These are phyloP conservation scores for Ceratobasidium sp. DNA, from an alignment of 1,284 basidiomycete genomes.

Conservation along the genomic window DNA sequence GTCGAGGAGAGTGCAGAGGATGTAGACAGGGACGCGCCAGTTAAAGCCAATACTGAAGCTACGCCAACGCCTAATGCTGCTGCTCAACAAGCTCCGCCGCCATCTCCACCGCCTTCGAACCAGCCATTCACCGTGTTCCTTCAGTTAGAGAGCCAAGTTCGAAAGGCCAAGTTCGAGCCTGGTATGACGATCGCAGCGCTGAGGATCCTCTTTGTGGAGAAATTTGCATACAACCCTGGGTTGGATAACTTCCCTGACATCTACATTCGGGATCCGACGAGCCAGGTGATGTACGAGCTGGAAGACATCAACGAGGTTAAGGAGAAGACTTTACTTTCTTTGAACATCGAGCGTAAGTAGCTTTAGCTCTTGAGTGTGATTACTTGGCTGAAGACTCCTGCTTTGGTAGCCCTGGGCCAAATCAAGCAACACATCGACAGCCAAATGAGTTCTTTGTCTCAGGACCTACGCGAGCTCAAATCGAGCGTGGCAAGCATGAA, in stretches of 20 bases:
- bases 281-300: conserved; percentile 93
- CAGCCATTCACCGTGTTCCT: conserved; percentile 75
- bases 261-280: conserved; percentile 90
- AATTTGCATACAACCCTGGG: conserved; percentile 93
- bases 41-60: conserved; percentile 28
- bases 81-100: conserved; percentile 31
- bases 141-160: conserved; percentile 91
- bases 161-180: conserved; percentile 73
- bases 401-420: conserved; percentile 87
- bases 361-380: conserved; percentile 5
- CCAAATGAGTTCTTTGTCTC: conserved; percentile 85
- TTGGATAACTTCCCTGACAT: conserved; percentile 95
- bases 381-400: conserved; percentile 34
- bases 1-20: conserved; percentile 50
- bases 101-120: conserved; percentile 52
- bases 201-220: conserved; percentile 92
- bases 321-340: conserved; percentile 85
- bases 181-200: conserved; percentile 77
- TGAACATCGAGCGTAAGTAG: conserved; percentile 94
- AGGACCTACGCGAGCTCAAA: conserved; percentile 93
- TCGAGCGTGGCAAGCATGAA: conserved; percentile 64
- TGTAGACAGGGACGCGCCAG: conserved; percentile 28
- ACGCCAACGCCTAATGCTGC: conserved; percentile 3
- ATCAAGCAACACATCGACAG: conserved; percentile 98
- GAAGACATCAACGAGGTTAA: conserved; percentile 95